These are phyloP conservation scores for Eimeria acervulina DNA, from an alignment of 169 alveolate species.

Conservation along the genomic window DNA sequence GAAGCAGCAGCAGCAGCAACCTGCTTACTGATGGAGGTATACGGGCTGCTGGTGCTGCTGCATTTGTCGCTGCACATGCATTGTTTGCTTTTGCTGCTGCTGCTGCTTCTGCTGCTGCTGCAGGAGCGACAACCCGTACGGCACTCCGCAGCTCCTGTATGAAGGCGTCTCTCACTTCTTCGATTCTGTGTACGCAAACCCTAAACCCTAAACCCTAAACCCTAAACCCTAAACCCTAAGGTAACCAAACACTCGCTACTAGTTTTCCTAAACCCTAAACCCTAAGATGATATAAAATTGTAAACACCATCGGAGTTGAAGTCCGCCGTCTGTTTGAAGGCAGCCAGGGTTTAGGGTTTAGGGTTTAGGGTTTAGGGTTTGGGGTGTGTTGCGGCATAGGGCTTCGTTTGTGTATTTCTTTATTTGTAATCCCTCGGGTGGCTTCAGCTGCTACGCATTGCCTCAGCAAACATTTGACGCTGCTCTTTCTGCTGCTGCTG, in stretches of 20 bases:
- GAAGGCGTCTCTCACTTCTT: background rate
- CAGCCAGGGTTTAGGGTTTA: background rate
- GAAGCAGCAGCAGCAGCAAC: too few relatives aligned
- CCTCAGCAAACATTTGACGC: background rate
- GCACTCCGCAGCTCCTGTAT: background rate
- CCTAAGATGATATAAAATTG: background rate
- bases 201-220: background rate
- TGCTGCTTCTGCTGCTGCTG: conserved; percentile 1
- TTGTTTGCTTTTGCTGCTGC: background rate
- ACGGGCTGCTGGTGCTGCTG: background rate
- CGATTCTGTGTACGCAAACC: conserved; percentile 12
- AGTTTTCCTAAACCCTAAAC: too few relatives aligned
- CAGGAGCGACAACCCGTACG: background rate
- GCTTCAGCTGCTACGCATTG: conserved; percentile 6
- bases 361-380: conserved; percentile 13
- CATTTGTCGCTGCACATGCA: background rate
- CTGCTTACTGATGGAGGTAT: too few relatives aligned
- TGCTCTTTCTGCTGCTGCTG: background rate
- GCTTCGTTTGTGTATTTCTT: background rate
- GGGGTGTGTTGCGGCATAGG: too few relatives aligned
- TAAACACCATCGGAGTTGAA: background rate
- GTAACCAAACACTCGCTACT: too few relatives aligned
- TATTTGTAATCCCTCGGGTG: background rate
- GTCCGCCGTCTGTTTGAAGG: background rate
- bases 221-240: too few relatives aligned